These are phyloP conservation scores for Thalassiosira hispida DNA, from an alignment of 352 stramenopile species.

Conservation along the genomic window DNA sequence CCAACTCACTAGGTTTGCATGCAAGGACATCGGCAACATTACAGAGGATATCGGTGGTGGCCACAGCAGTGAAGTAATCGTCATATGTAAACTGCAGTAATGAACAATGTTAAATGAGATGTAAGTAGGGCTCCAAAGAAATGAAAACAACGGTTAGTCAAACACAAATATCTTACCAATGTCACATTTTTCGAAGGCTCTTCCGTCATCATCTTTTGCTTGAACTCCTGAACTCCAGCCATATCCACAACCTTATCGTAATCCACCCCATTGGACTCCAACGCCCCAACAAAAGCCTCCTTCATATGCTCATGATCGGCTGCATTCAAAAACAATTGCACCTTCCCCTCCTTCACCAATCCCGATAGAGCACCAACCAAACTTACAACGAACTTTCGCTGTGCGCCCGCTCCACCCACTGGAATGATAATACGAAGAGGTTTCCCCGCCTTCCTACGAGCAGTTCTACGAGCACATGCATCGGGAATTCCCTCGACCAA, in stretches of 20 bases:
- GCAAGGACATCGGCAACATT: conserved; percentile 84
- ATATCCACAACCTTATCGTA: conserved; percentile 74
- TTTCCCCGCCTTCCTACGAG: conserved; percentile 57
- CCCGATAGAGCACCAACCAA: conserved; percentile 69
- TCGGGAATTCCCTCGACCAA: conserved; percentile 83
- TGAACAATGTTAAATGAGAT: conserved; percentile 1
- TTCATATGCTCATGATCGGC: conserved; percentile 86
- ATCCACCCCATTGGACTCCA: conserved; percentile 64
- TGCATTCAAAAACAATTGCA: conserved; percentile 87
- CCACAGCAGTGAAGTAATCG: conserved; percentile 87
- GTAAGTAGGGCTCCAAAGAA: too few relatives aligned
- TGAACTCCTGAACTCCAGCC: conserved; percentile 68
- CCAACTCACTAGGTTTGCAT: conserved; percentile 86
- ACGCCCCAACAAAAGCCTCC: conserved; percentile 70
- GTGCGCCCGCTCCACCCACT: conserved; percentile 84
- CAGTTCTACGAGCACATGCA: conserved; percentile 71
- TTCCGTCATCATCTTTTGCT: conserved; percentile 63
- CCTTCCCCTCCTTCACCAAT: conserved; percentile 72
- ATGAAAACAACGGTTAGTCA: background rate
- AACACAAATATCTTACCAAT: conserved; percentile 46
- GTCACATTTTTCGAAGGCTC: conserved; percentile 76
- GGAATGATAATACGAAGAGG: conserved; percentile 79
- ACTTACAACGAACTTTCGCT: conserved; percentile 84
- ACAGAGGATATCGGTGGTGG: conserved; percentile 85
- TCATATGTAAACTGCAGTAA: conserved; percentile 78